These are phyloP conservation scores for Alternaria burnsii DNA, from an alignment of 2,329 filamentous ascomycete species.

Conservation along the genomic window DNA sequence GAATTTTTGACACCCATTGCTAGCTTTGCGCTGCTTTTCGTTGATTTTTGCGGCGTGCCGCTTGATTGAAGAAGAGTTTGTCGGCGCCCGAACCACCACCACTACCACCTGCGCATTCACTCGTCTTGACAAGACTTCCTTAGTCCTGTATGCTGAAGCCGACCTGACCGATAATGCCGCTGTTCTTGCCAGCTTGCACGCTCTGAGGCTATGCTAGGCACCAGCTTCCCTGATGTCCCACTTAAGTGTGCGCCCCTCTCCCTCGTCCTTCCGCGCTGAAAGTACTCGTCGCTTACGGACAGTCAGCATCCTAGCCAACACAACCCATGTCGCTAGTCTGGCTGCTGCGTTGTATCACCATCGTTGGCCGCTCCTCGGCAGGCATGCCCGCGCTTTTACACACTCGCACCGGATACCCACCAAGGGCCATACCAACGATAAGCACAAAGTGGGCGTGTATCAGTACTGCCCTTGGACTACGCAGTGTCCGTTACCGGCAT, in stretches of 20 bases:
- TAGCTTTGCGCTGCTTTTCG: slow-evolving; percentile 36
- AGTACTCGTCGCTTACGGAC: background rate
- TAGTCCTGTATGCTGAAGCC: background rate
- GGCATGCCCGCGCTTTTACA: background rate
- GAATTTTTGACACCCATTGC: slow-evolving; percentile 76
- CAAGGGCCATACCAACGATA: background rate
- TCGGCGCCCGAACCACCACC: background rate
- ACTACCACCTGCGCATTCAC: background rate
- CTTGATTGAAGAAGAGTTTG: slow-evolving; percentile 41
- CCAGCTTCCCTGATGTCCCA: background rate
- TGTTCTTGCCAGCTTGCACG: background rate
- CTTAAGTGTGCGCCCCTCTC: background rate
- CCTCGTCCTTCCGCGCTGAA: background rate
- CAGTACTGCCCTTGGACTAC: background rate
- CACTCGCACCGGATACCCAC: background rate
- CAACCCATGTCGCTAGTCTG: background rate
- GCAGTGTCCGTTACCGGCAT: background rate
- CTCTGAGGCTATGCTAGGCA: background rate
- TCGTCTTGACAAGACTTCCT: background rate
- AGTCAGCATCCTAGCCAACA: background rate
- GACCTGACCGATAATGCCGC: background rate
- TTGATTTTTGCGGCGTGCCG: slow-evolving; percentile 39
- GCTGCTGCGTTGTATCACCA: background rate
- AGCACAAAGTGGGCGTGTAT: background rate
- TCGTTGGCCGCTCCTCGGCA: background rate